Evolutionary conservation across 306 rosid genomes (phyloP), one percentile per base, ranked within the genome.

Genomic region (Morella rubra): DNA sequence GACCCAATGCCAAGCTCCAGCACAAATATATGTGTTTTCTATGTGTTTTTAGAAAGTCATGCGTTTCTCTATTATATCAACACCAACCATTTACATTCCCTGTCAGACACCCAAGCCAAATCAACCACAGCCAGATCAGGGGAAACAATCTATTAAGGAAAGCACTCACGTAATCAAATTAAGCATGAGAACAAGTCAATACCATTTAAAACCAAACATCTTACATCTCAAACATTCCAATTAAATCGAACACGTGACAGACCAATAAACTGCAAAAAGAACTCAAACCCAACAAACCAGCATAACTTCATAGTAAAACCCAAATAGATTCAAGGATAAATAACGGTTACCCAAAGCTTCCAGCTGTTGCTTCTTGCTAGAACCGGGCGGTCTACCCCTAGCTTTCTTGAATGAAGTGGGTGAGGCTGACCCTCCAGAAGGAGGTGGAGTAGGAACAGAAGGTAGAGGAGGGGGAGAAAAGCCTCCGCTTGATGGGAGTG

Each of bases 311-410:
- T 32, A 70, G 7, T 18, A 27, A 61, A 71, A 41, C 32, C 68
- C 40, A 22, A 5, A 9, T 7, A 18, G 44, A 11, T 24, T 8
- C 4, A 22, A 41, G 51, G 15, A 1, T 20, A 72, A 59, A 22
- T 44, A 76, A 5, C 6, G 44, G 7, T 75, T 85, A 91, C 95
- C 95, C 19, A 76, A 49, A 76, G 78, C 32, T 56, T 81, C 87
- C 69, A 81, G 47, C 54, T 51, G 86, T 9, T 73, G 85, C 75
- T 90, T 93, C 67, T 87, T 90, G 47, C 62, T 24, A 9, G 97
- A 90, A 71, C 96, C 94, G 0, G 83, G 90, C 20, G 97, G 93
- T 47, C 96, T 89, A 73, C 96, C 96, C 81, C 96, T 84, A 41
- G 79, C 61, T 79, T 87, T 89, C 86, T 91, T 93, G 50, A 40